Conservation (phyloP, 768 basidiomycete species). For the Boletus huronensis region DNA sequence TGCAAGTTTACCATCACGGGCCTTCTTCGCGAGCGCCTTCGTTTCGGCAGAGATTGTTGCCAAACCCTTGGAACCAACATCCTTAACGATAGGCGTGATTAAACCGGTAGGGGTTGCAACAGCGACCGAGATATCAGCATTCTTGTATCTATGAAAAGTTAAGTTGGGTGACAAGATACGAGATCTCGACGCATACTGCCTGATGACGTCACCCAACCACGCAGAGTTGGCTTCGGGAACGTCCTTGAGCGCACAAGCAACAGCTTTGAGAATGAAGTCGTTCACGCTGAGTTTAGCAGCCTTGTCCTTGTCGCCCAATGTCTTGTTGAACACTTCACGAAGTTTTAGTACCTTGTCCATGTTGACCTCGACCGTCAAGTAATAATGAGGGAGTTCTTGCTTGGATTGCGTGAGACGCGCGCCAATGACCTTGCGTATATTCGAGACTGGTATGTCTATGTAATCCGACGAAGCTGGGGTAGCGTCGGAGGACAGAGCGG, state of each 20-base stretch:
- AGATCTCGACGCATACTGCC: slow-evolving; percentile 62
- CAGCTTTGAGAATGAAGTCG: slow-evolving; percentile 97
- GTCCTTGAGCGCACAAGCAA: slow-evolving; percentile 84
- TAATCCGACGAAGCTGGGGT: slow-evolving; percentile 67
- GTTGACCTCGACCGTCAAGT: slow-evolving; percentile 89
- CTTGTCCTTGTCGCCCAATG: slow-evolving; percentile 83
- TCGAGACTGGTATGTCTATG: slow-evolving; percentile 84
- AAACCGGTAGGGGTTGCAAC: slow-evolving; percentile 95
- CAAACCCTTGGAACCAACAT: slow-evolving; percentile 89
- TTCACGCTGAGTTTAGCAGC: slow-evolving; percentile 92
- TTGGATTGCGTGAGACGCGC: slow-evolving; percentile 88
- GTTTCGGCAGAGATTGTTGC: slow-evolving; percentile 90
- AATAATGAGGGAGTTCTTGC: slow-evolving; percentile 95
- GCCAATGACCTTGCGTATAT: slow-evolving; percentile 94
- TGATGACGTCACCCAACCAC: slow-evolving; percentile 93
- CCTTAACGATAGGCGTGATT: slow-evolving; percentile 96
- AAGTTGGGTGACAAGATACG: background rate
- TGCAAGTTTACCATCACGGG: slow-evolving; percentile 92
- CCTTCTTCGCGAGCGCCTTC: slow-evolving; percentile 91
- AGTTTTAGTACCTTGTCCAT: slow-evolving; percentile 97
- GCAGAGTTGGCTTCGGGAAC: slow-evolving; percentile 98
- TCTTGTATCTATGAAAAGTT: slow-evolving; percentile 68
- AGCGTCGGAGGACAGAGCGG: slow-evolving; percentile 43
- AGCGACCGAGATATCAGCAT: slow-evolving; percentile 95
- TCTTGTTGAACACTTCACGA: slow-evolving; percentile 92